A percentile compares a stretch with the other conserved stretches of the same genome.
These are phyloP conservation scores for Botrytis porri DNA, from an alignment of 2,329 filamentous ascomycete genomes.

Conservation along the genomic window DNA sequence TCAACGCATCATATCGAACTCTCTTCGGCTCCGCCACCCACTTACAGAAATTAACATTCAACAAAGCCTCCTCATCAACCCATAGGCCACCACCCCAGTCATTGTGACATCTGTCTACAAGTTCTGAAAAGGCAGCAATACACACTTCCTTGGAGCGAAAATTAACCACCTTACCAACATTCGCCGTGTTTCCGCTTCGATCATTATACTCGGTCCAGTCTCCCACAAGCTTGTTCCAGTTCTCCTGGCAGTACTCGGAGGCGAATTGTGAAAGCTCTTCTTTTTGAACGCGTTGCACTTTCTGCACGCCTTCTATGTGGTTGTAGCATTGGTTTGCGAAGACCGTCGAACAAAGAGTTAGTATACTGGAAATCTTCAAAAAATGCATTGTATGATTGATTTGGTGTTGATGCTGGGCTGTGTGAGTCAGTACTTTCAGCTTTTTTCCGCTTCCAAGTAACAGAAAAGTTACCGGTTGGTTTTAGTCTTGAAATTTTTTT, in stretches of 20 bases:
- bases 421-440: background rate
- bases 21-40: background rate
- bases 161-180: background rate
- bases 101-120: background rate
- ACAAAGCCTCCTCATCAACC: background rate
- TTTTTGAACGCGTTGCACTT: background rate
- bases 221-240: background rate
- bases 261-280: background rate
- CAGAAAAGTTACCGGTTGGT: background rate
- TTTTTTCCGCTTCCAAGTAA: background rate
- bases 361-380: background rate
- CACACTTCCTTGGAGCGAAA: background rate
- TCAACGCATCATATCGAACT: background rate
- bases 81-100: background rate
- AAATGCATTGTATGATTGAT: background rate
- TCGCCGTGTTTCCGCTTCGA: background rate
- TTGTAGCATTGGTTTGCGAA: constrained; percentile 1
- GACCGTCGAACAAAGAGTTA: background rate
- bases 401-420: too few relatives aligned
- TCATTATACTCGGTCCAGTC: background rate
- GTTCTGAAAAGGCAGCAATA: background rate
- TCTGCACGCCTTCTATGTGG: background rate
- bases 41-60: background rate
- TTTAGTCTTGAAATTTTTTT: background rate
- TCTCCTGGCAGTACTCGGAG: background rate